A percentile compares a stretch with the other conserved stretches of the same genome.
Evolutionary conservation across 1,284 basidiomycete species (phyloP).

Genomic region (Leccinum holopus): DNA sequence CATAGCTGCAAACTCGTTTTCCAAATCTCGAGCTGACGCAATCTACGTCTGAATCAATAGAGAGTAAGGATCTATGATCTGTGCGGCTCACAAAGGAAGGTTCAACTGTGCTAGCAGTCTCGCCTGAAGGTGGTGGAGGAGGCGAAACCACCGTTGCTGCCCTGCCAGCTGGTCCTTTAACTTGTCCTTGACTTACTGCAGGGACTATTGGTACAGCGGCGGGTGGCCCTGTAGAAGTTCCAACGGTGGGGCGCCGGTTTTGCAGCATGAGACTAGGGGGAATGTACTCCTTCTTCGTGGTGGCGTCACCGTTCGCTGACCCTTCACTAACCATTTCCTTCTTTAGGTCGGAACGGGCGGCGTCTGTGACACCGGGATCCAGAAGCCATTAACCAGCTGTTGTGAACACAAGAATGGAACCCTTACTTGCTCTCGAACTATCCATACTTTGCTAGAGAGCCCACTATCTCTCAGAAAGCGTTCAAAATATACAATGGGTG

Average conservation of each 20-base stretch:
- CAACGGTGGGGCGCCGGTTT: conserved; percentile 46
- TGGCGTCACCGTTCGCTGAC: conserved; percentile 57
- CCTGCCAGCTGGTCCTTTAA: conserved; percentile 56
- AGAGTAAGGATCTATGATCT: background rate
- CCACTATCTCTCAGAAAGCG: conserved; percentile 69
- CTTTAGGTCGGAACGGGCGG: conserved; percentile 90
- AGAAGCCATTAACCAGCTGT: conserved; percentile 3
- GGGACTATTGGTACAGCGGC: conserved; percentile 41
- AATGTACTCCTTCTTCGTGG: conserved; percentile 55
- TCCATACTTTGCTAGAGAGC: conserved; percentile 80
- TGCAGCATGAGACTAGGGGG: conserved; percentile 71
- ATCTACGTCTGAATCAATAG: conserved; percentile 49
- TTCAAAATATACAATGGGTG: conserved; percentile 72
- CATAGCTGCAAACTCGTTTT: conserved; percentile 81
- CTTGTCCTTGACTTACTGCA: conserved; percentile 48
- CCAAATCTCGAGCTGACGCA: conserved; percentile 81
- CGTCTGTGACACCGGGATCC: conserved; percentile 75
- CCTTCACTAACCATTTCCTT: conserved; percentile 76
- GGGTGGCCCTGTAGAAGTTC: conserved; percentile 23
- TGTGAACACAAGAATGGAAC: background rate
- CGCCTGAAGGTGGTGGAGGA: conserved; percentile 40
- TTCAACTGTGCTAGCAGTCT: conserved; percentile 47
- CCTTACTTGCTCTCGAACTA: conserved; percentile 79
- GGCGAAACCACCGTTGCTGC: conserved; percentile 46
- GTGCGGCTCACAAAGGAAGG: conserved; percentile 65